These are phyloP conservation scores for Aspergillus ochraceoroseus DNA, from an alignment of 2,329 filamentous ascomycete genomes.

Conservation along the genomic window DNA sequence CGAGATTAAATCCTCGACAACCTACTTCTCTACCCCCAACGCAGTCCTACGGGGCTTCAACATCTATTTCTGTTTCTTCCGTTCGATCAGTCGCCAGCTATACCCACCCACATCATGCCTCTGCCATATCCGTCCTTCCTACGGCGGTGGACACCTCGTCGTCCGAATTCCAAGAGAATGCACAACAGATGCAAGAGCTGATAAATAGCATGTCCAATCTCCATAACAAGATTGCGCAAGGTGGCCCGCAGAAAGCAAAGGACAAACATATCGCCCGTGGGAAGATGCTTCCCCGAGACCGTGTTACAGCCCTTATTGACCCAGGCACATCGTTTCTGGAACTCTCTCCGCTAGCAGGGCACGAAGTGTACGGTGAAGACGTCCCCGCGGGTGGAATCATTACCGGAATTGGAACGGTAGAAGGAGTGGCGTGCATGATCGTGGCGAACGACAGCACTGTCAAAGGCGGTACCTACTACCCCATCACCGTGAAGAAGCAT, in stretches of 20 bases:
- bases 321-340: conserved; percentile 87
- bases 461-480: conserved; percentile 95
- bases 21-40: conserved; percentile 16
- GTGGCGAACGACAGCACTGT: conserved; percentile 96
- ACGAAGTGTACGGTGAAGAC: conserved; percentile 83
- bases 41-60: conserved; percentile 6
- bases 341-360: conserved; percentile 83
- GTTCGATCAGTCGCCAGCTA: conserved; percentile 62
- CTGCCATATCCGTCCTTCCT: conserved; percentile 73
- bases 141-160: conserved; percentile 72
- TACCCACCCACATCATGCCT: conserved; percentile 73
- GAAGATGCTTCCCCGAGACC: conserved; percentile 92
- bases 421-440: conserved; percentile 87
- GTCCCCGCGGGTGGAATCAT: conserved; percentile 88
- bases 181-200: conserved; percentile 67
- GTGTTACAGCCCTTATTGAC: conserved; percentile 80
- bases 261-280: conserved; percentile 82
- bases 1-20: conserved; percentile 17
- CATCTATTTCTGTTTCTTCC: conserved; percentile 15
- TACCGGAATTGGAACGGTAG: conserved; percentile 82
- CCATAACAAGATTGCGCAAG: conserved; percentile 65
- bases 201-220: conserved; percentile 64
- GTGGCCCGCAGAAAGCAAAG: conserved; percentile 74
- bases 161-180: conserved; percentile 75
- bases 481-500: conserved; percentile 97